These are phyloP conservation scores for Debaryomyces nepalensis DNA, from an alignment of 1,139 yeast species.

Conservation along the genomic window DNA sequence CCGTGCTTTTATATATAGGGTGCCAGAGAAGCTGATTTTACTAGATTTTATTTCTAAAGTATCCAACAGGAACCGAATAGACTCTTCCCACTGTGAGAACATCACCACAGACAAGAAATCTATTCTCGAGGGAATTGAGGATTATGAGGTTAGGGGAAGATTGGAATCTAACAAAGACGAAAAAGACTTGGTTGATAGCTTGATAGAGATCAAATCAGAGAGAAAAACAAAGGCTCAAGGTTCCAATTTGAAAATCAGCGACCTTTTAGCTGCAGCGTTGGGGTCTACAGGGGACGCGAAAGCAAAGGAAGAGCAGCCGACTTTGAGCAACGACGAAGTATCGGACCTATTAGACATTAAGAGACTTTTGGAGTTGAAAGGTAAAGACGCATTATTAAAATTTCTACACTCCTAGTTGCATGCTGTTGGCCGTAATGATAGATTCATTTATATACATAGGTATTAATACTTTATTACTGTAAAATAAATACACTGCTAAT, in stretches of 20 bases:
- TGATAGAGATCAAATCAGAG: slow-evolving; percentile 24
- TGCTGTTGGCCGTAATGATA: not conserved
- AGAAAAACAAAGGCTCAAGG: slow-evolving; percentile 17
- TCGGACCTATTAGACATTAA: slow-evolving; percentile 61
- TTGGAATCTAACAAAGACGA: slow-evolving; percentile 28
- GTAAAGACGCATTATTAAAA: slow-evolving; percentile 64
- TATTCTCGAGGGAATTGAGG: slow-evolving; percentile 30
- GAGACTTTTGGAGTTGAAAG: slow-evolving; percentile 66
- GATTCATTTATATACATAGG: slow-evolving; percentile 12
- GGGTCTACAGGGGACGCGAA: slow-evolving; percentile 30
- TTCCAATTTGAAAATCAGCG: slow-evolving; percentile 30
- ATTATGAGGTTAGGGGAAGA: slow-evolving; percentile 27
- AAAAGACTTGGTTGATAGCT: slow-evolving; percentile 30
- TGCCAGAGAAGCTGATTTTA: slow-evolving; percentile 75
- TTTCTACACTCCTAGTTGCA: slow-evolving; percentile 47
- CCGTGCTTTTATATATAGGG: slow-evolving; percentile 56
- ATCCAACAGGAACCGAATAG: slow-evolving; percentile 35
- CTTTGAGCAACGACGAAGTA: slow-evolving; percentile 41
- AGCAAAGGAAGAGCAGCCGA: slow-evolving; percentile 12
- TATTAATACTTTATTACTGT: slow-evolving; percentile 4
- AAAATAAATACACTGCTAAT: slow-evolving; percentile 9
- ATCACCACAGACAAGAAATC: slow-evolving; percentile 25
- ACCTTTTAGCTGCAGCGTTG: slow-evolving; percentile 30
- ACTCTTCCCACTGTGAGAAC: slow-evolving; percentile 17
- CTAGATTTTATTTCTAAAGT: slow-evolving; percentile 70